Evolutionary conservation across 768 basidiomycete genomes (phyloP), one percentile per base, ranked within the genome.

Genomic region (Suillus subluteus): DNA sequence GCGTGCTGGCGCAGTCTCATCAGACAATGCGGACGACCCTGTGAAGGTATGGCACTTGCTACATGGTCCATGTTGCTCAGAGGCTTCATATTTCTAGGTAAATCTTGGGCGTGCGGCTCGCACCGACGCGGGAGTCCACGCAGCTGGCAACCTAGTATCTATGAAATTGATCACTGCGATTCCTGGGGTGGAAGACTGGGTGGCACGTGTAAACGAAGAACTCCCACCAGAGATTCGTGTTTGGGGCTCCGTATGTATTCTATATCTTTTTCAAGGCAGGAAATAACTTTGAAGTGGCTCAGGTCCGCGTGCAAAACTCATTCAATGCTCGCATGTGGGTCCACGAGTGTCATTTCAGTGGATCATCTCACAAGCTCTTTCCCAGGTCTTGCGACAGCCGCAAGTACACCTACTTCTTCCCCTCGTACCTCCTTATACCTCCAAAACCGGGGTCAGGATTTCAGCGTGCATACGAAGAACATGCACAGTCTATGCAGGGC

Each of bases 361-460:
- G 54, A 15, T 12, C 32, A 18, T 41, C 52, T 55, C 46, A 40
- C 35, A 30, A 40, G 30, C 55, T 65, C 50, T 23, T 30, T 63
- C 0, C 67, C 78, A 96, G 94, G 67, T 83, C 88, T 3, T 98
- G 96, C 79, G 96, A 98, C 75, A 97, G 96, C 67, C 87, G 97
- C 67, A 95, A 96, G 76, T 99, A 99, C 80, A 98, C 96, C 18
- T 99, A 99, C 79, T 94, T 94, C 80, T 91, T 99, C 70, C 98
- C 98, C 0, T 89, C 94, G 1, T 98, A 99, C 78, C 84, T 96
- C 48, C 84, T 99, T 62, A 85, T 99, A 35, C 95, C 97, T 1
- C 96, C 98, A 0, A 91, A 89, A 74, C 93, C 94, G 6, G 86
- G 82, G 26, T 89, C 91, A 50, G 84, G 85, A 15, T 82, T 95